These are phyloP conservation scores for Venturia asperata DNA, from an alignment of 2,329 filamentous ascomycete genomes.

Conservation along the genomic window DNA sequence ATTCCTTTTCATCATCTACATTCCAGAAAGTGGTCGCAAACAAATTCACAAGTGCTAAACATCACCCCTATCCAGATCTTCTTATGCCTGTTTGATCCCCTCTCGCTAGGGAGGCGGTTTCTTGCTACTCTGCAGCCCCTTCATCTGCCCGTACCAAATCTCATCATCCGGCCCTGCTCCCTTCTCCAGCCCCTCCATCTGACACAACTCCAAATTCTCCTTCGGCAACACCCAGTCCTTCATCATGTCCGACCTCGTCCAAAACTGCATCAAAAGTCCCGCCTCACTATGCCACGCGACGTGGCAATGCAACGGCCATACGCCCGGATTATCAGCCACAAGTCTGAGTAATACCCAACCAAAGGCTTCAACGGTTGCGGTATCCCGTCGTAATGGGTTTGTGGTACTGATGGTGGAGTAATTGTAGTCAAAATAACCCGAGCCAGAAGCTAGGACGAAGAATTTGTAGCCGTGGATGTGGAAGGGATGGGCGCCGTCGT, in stretches of 20 bases:
- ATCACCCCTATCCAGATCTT: background rate
- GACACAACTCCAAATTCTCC: conserved; percentile 42
- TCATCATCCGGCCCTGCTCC: conserved; percentile 46
- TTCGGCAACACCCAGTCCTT: conserved; percentile 38
- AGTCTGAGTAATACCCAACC: conserved; percentile 14
- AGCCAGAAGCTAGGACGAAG: conserved; percentile 26
- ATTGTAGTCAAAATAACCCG: conserved; percentile 28
- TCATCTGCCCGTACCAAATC: conserved; percentile 35
- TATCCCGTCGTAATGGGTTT: conserved; percentile 10
- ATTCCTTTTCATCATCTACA: too few species aligned
- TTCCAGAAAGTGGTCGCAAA: too few species aligned
- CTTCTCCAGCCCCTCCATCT: conserved; percentile 40
- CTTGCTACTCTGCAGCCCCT: background rate
- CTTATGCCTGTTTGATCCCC: too few species aligned
- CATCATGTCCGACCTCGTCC: conserved; percentile 44
- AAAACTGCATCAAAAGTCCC: conserved; percentile 17
- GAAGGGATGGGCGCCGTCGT: conserved; percentile 15
- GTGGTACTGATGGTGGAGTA: conserved; percentile 27
- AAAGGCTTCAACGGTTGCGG: conserved; percentile 9
- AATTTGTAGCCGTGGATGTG: conserved; percentile 16
- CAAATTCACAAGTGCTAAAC: background rate
- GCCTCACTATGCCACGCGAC: conserved; percentile 14
- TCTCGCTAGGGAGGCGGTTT: background rate
- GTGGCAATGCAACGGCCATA: conserved; percentile 18
- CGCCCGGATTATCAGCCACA: conserved; percentile 16